phyloP scores from a whole-genome alignment of 148 eudicot genomes.

The Mesembryanthemum crystallinum region DNA sequence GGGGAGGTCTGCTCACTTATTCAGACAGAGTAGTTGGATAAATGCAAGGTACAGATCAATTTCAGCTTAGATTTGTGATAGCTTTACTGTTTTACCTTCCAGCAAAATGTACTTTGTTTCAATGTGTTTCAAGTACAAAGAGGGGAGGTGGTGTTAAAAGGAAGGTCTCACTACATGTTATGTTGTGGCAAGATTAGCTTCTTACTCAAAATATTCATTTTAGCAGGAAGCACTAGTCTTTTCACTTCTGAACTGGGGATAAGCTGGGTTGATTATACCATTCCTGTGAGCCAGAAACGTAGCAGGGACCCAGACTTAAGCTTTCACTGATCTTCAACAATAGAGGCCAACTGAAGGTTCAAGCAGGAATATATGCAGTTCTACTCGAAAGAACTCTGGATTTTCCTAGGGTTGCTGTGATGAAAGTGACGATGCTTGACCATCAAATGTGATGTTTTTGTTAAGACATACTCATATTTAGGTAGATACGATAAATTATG shows the following conservation, averaged over 20 bases:
- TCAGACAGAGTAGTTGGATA: neutral
- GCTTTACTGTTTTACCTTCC: neutral
- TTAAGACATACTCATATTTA: neutral
- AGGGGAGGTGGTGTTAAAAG: neutral
- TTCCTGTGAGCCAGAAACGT: neutral
- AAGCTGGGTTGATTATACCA: neutral
- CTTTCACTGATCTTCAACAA: too few species aligned
- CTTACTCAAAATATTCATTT: neutral
- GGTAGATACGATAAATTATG: neutral
- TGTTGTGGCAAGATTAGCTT: neutral
- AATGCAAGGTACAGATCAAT: slow-evolving; percentile 15
- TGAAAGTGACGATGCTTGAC: slow-evolving; percentile 1
- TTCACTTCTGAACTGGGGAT: neutral
- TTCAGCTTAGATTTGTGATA: neutral
- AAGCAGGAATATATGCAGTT: neutral
- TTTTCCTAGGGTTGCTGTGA: neutral
- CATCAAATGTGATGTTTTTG: neutral
- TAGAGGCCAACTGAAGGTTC: neutral
- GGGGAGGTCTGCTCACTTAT: neutral
- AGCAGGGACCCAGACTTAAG: neutral
- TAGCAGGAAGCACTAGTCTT: too few species aligned
- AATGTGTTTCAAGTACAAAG: neutral
- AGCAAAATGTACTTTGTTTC: neutral
- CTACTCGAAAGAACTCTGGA: neutral
- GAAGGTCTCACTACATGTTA: neutral